Conservation (phyloP, 2,329 filamentous ascomycete species). For the Hymenoscyphus salicellus region DNA sequence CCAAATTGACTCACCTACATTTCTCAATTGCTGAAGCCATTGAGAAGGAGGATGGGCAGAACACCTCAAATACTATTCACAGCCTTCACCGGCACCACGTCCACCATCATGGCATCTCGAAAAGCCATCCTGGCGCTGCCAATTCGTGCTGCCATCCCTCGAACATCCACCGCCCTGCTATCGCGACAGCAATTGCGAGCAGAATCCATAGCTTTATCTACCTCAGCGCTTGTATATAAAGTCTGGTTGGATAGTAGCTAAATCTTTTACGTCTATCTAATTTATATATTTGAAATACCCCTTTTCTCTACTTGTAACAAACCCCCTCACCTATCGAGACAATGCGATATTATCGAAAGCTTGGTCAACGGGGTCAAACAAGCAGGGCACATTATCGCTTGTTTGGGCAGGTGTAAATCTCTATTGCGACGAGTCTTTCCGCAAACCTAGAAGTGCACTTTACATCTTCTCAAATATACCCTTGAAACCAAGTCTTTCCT, state of each 20-base stretch:
- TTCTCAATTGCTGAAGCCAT: constrained; percentile 10
- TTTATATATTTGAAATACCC: constrained; percentile 17
- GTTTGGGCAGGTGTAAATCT: no score
- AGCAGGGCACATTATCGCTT: no score
- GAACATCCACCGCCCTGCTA: constrained; percentile 21
- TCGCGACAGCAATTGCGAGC: constrained; percentile 27
- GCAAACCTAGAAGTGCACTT: no score
- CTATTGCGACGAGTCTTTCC: no score
- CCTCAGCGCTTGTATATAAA: constrained; percentile 95
- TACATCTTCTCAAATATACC: no score
- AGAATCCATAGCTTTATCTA: constrained; percentile 65
- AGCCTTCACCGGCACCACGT: constrained; percentile 16
- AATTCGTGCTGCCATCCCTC: constrained; percentile 24
- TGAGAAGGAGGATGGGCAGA: constrained; percentile 6
- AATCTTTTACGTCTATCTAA: constrained; percentile 20
- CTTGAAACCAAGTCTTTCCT: no score
- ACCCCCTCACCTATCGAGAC: no score
- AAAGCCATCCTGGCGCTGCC: constrained; percentile 33
- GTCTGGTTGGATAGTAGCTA: constrained; percentile 42
- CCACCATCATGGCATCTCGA: constrained; percentile 33
- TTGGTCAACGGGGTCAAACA: no score
- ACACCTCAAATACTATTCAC: not conserved
- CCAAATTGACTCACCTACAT: constrained; percentile 7
- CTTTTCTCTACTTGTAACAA: not conserved
- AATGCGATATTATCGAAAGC: no score